A percentile compares a stretch with the other conserved stretches of the same genome.
Conservation (phyloP, 2,329 filamentous ascomycete genomes). For the Ophiostoma fasciatum region DNA sequence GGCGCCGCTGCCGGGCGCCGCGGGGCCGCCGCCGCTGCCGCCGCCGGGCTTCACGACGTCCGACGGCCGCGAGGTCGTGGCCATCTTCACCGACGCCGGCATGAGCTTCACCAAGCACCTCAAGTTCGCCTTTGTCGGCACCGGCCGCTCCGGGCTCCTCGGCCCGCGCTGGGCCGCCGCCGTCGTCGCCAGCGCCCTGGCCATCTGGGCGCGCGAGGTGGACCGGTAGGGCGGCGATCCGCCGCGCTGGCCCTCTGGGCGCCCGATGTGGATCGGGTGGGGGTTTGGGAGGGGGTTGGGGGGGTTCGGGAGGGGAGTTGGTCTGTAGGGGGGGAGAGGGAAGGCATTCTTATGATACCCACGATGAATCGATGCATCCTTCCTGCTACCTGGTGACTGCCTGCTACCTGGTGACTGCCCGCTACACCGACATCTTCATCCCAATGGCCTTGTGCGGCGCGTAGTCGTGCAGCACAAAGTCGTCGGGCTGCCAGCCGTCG, state of each 20-base stretch:
- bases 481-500: slow-evolving; percentile 79
- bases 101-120: slow-evolving; percentile 21
- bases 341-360: too few relatives aligned
- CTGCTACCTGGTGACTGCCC: too few relatives aligned
- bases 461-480: slow-evolving; percentile 80
- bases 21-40: slow-evolving; percentile 8
- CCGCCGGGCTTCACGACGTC: slow-evolving; percentile 13
- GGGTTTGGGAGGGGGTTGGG: too few relatives aligned
- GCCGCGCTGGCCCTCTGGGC: too few relatives aligned
- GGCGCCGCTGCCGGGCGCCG: background rate
- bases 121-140: slow-evolving; percentile 26
- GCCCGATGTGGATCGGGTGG: too few relatives aligned
- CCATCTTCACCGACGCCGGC: slow-evolving; percentile 21
- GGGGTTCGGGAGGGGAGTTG: too few relatives aligned
- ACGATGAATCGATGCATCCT: too few relatives aligned
- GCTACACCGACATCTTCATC: slow-evolving; percentile 95
- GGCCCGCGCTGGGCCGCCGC: slow-evolving; percentile 28
- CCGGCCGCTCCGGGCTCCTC: slow-evolving; percentile 22
- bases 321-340: too few relatives aligned
- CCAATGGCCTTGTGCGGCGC: slow-evolving; percentile 80
- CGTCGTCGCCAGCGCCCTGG: slow-evolving; percentile 24
- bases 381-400: too few relatives aligned
- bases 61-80: slow-evolving; percentile 28
- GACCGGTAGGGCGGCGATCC: too few relatives aligned
- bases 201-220: slow-evolving; percentile 14